Conservation (phyloP, 2,329 filamentous ascomycete genomes). For the Hirsutella rhossiliensis region DNA sequence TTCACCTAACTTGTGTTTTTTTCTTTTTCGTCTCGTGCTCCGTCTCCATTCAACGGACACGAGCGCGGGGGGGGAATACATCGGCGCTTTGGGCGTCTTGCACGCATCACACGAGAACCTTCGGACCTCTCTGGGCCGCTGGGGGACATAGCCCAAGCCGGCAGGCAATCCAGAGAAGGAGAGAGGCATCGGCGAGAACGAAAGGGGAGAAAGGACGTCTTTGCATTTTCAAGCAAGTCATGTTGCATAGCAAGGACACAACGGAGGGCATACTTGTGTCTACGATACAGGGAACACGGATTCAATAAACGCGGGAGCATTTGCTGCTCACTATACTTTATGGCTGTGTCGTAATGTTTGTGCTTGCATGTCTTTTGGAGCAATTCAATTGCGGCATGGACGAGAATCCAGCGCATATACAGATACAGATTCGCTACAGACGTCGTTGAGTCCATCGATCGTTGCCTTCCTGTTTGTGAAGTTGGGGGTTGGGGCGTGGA, state of each 20-base stretch:
- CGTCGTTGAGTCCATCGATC: too few relatives aligned
- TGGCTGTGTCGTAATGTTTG: too few relatives aligned
- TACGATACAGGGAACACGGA: not conserved
- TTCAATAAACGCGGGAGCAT: not conserved
- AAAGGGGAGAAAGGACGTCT: not conserved
- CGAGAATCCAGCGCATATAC: too few relatives aligned
- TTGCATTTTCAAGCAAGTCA: not conserved
- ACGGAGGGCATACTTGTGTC: slow-evolving; percentile 2
- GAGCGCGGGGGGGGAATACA: not conserved
- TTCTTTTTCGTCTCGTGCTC: not conserved
- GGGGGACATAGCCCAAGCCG: too few relatives aligned
- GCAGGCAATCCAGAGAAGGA: too few relatives aligned
- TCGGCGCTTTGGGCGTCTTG: not conserved
- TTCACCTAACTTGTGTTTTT: not conserved
- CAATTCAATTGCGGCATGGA: too few relatives aligned
- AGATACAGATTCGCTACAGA: too few relatives aligned
- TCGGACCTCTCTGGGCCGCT: not conserved
- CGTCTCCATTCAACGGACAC: slow-evolving; percentile 5
- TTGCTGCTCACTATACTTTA: too few relatives aligned
- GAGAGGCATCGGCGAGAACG: too few relatives aligned
- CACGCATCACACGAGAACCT: not conserved
- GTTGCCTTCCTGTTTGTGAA: too few relatives aligned
- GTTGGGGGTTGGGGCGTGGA: too few relatives aligned
- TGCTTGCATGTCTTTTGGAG: too few relatives aligned
- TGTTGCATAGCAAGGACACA: slow-evolving; percentile 1